Base-by-base conservation (phyloP, 768 basidiomycete species). In the Coprinopsis sp. region DNA sequence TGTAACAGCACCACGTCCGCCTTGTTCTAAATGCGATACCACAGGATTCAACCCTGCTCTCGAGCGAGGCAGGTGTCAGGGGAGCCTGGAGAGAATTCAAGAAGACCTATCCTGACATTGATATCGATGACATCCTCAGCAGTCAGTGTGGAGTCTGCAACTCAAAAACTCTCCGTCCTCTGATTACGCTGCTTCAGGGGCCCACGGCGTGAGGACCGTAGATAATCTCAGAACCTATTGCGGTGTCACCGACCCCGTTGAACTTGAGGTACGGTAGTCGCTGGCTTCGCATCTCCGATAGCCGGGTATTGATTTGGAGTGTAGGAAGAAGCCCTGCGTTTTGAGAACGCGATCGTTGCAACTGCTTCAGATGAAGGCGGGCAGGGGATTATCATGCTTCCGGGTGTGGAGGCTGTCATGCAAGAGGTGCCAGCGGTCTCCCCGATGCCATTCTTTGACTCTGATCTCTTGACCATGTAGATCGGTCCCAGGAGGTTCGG, bases 31-130 rank as follows among this genome's bases (percentile, higher is more conserved):
- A 89, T 60, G 86, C 86, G 46, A 91, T 87, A 27, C 70, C 88
- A 41, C 74, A 87, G 53, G 87, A 93, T 60, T 91, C 88, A 16
- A 91, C 87, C 8, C n/a, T n/a, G n/a, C n/a, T n/a, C n/a, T n/a
- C n/a, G n/a, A n/a, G n/a, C n/a, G n/a, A n/a, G n/a, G 78, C 80
- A 24, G 90, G 87, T 33, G 89, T 94, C 25, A 67, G 78, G 22
- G 87, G 84, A 22, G 89, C 90, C 28, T 94, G 92, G 92, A 70
- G 82, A 44, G 65, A 70, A n/a, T 92, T 91, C 64, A 76, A 75
- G 39, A 60, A 79, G 58, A 73, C 76, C 47, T 92, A 93, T 61
- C 81, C 83, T 3, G 62, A 60, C 25, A 77, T 87, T 49, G 76
- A 87, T 59, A 71, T 85, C 14, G 55, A 75, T 23, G 59, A 74